These are phyloP conservation scores for Cyberlindnera suaveolens DNA, from an alignment of 805 yeast genomes.

Conservation along the genomic window DNA sequence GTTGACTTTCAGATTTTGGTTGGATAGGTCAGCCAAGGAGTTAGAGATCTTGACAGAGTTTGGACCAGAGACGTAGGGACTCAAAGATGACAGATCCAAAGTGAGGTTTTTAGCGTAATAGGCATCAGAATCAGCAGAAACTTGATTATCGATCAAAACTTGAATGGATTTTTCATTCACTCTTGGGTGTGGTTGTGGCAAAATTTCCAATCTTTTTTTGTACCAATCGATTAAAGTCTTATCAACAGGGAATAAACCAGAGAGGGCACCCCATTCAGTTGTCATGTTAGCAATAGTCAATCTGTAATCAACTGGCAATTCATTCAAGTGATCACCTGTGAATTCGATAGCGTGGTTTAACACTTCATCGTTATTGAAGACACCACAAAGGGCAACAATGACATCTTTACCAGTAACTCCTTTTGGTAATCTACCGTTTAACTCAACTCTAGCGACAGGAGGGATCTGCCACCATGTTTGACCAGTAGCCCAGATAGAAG, in stretches of 20 bases:
- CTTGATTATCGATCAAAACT: conserved; percentile 37
- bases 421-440: conserved; percentile 70
- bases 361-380: conserved; percentile 88
- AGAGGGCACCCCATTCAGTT: conserved; percentile 97
- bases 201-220: conserved; percentile 45
- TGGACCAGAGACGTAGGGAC: conserved; percentile 94
- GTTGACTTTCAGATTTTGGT: conserved; percentile 69
- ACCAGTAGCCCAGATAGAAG: conserved; percentile 99
- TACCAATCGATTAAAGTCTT: conserved; percentile 73
- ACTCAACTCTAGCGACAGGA: conserved; percentile 92
- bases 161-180: conserved; percentile 58
- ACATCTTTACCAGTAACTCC: conserved; percentile 97
- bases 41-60: conserved; percentile 91
- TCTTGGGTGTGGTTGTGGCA: conserved; percentile 78
- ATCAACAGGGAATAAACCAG: conserved; percentile 98
- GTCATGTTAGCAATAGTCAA: conserved; percentile 96
- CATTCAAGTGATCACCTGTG: conserved; percentile 70
- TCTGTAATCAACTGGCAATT: conserved; percentile 73
- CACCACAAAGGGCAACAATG: conserved; percentile 92
- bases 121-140: conserved; percentile 66
- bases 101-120: conserved; percentile 82
- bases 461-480: conserved; percentile 99
- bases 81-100: conserved; percentile 70
- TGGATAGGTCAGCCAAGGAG: conserved; percentile 67
- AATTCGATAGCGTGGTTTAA: conserved; percentile 92